Conservation (phyloP, 2,329 filamentous ascomycete species). For the Colletotrichum navitas region DNA sequence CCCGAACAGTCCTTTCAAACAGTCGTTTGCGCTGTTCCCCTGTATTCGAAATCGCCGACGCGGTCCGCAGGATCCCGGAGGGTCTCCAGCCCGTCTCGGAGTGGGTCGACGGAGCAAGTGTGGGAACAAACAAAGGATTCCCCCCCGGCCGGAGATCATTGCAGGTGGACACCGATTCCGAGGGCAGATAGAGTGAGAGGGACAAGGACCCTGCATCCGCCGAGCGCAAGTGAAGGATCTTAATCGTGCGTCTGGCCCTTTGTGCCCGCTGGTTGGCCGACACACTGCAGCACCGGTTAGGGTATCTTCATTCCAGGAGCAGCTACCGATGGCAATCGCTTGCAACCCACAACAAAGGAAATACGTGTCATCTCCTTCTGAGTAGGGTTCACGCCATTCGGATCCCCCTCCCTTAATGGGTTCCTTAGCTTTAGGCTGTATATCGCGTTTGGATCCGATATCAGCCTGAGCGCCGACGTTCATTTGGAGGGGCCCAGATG, state of each 20-base stretch:
- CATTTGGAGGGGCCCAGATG: background rate
- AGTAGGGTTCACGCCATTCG: background rate
- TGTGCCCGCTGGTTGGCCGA: background rate
- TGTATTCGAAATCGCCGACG: background rate
- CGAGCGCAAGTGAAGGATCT: conserved; percentile 11
- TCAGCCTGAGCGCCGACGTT: background rate
- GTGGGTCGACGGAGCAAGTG: background rate
- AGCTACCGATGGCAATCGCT: background rate
- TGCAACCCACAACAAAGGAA: background rate
- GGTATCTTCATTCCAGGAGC: background rate
- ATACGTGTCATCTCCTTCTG: background rate
- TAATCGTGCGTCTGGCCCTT: background rate
- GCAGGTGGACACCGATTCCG: conserved; percentile 9
- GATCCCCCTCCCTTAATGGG: background rate
- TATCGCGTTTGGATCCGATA: conserved; percentile 23
- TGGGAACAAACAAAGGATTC: conserved; percentile 12
- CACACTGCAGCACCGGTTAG: background rate
- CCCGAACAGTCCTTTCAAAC: background rate
- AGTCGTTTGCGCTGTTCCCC: background rate
- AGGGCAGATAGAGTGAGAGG: conserved; percentile 11
- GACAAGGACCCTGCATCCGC: conserved; percentile 2
- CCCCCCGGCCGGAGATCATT: conserved; percentile 33
- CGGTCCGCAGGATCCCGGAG: background rate
- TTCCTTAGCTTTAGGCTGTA: conserved; percentile 1
- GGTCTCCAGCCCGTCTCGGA: background rate